These are phyloP conservation scores for Elymus sibiricus DNA, from an alignment of 176 grass and related monocot species.

Conservation along the genomic window DNA sequence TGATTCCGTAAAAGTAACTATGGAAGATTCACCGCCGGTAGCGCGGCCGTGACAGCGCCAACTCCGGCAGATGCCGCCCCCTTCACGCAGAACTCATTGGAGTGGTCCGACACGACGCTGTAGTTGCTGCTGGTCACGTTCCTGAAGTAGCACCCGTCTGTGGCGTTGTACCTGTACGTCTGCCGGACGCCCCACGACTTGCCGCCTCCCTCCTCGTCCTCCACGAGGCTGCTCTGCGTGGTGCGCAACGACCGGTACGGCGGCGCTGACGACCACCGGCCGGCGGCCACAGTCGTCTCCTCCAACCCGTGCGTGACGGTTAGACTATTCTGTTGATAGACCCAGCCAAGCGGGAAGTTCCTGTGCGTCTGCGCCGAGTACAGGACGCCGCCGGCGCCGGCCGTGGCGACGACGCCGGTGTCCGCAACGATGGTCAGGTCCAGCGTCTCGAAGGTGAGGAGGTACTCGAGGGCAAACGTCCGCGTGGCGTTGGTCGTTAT, in stretches of 20 bases:
- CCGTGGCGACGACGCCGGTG: slow-evolving; percentile 8
- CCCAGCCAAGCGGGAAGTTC: slow-evolving; percentile 59
- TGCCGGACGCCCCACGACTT: slow-evolving; percentile 55
- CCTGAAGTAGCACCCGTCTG: slow-evolving; percentile 52
- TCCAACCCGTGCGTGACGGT: slow-evolving; percentile 32
- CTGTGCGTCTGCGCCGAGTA: slow-evolving; percentile 29
- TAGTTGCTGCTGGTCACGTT: slow-evolving; percentile 56
- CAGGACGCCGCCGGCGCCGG: background rate
- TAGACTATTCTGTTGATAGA: too few relatives aligned
- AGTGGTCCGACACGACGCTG: slow-evolving; percentile 43
- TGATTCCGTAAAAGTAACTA: too few relatives aligned
- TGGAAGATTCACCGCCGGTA: background rate
- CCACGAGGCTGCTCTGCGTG: slow-evolving; percentile 47
- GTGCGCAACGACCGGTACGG: slow-evolving; percentile 40
- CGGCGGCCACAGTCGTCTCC: slow-evolving; percentile 28
- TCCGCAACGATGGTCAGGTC: slow-evolving; percentile 56
- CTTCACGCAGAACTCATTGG: slow-evolving; percentile 15
- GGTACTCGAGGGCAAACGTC: slow-evolving; percentile 44
- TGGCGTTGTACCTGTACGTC: slow-evolving; percentile 67
- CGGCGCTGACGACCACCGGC: background rate
- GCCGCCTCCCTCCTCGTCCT: slow-evolving; percentile 45
- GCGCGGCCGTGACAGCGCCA: slow-evolving; percentile 10
- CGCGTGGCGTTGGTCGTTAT: slow-evolving; percentile 67
- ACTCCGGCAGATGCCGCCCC: background rate
- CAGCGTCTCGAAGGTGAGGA: slow-evolving; percentile 43